phyloP scores from a whole-genome alignment of 2,329 filamentous ascomycete genomes.

The Xylariaceae sp. region DNA sequence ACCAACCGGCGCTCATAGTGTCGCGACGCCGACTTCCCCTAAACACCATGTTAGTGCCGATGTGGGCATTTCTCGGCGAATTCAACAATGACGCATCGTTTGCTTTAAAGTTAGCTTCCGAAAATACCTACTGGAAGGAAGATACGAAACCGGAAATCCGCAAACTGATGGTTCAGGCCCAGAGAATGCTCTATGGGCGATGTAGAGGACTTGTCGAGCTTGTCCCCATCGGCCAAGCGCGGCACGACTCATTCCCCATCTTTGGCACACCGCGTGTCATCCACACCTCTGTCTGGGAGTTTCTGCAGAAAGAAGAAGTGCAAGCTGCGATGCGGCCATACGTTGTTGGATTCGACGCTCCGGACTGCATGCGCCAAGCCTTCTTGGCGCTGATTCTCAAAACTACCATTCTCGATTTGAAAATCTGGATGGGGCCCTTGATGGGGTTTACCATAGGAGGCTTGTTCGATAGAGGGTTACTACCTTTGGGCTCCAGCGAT shows the following conservation, averaged over 20 bases:
- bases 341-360: neutral
- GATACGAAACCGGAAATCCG: neutral
- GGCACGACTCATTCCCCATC: neutral
- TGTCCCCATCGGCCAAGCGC: neutral
- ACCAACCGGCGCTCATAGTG: neutral
- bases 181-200: neutral
- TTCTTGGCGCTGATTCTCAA: too few relatives aligned
- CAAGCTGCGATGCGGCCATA: neutral
- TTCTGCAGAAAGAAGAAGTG: neutral
- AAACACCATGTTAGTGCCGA: neutral
- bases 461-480: too few relatives aligned
- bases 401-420: too few relatives aligned
- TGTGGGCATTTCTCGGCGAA: neutral
- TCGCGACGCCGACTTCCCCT: neutral
- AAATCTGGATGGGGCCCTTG: too few relatives aligned
- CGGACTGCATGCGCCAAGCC: neutral
- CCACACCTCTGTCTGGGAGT: neutral
- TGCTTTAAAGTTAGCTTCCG: too few relatives aligned
- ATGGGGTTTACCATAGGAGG: too few relatives aligned
- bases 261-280: neutral
- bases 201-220: neutral
- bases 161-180: neutral
- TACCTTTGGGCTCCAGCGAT: too few relatives aligned
- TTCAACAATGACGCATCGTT: neutral
- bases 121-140: too few relatives aligned